Evolutionary conservation across 768 basidiomycete species (phyloP).

Genomic region (Calvatia gigantea): DNA sequence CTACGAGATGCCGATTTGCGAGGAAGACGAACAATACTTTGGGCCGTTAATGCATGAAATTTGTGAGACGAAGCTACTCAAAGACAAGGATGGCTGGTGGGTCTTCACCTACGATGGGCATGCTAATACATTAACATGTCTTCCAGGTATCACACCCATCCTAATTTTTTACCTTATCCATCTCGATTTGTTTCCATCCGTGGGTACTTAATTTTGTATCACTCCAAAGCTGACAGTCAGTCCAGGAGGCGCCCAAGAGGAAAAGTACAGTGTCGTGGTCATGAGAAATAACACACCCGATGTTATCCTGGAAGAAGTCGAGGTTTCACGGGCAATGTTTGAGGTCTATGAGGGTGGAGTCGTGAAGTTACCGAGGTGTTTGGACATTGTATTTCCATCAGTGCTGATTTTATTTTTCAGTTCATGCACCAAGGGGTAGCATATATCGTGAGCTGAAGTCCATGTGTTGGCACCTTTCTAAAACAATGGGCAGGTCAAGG

Average conservation of each 20-base stretch:
- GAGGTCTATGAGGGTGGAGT: conserved; percentile 90
- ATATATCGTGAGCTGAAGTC: conserved; percentile 53
- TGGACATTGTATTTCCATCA: not conserved
- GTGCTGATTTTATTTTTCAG: conserved; percentile 27
- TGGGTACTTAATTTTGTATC: conserved; percentile 16
- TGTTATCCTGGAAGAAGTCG: conserved; percentile 74
- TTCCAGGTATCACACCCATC: conserved; percentile 76
- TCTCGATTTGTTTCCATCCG: conserved; percentile 71
- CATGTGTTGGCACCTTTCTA: not conserved
- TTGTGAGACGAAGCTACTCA: conserved; percentile 56
- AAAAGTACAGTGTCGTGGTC: conserved; percentile 74
- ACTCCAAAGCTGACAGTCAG: not conserved
- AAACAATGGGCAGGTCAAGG: conserved; percentile 50
- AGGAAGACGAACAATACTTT: conserved; percentile 69
- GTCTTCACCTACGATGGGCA: conserved; percentile 11
- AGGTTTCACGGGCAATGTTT: conserved; percentile 79
- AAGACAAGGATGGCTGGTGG: conserved; percentile 81
- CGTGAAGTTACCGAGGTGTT: conserved; percentile 34
- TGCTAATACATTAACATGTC: not conserved
- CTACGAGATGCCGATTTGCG: conserved; percentile 76
- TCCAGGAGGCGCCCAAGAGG: conserved; percentile 64
- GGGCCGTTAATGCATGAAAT: conserved; percentile 56
- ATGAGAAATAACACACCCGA: conserved; percentile 39
- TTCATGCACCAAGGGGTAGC: conserved; percentile 88
- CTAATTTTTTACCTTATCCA: conserved; percentile 76